These are phyloP conservation scores for Heracleum sosnowskyi DNA, from an alignment of 129 eudicot species.

Conservation along the genomic window DNA sequence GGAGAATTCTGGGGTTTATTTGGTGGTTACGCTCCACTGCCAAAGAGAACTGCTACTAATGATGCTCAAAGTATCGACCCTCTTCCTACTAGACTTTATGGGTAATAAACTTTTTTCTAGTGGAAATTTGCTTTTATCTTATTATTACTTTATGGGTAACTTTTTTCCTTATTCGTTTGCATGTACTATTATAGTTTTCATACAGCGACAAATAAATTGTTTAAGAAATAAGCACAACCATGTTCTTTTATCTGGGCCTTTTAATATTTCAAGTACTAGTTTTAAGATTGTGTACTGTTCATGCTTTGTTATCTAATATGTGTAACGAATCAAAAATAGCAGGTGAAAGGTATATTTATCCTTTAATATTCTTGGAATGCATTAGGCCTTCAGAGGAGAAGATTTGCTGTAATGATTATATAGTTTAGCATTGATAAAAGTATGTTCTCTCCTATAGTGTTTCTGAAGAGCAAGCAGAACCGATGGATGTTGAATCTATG, in stretches of 20 bases:
- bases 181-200: neutral
- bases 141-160: too few species aligned
- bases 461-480: conserved; percentile 56
- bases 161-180: neutral
- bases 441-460: conserved; percentile 37
- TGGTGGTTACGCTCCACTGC: conserved; percentile 97
- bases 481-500: conserved; percentile 46
- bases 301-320: neutral
- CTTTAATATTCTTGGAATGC: neutral
- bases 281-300: neutral
- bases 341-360: neutral
- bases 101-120: conserved; percentile 30
- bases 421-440: neutral
- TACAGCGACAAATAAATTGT: neutral
- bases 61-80: conserved; percentile 31
- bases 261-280: neutral
- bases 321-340: neutral
- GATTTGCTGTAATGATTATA: neutral
- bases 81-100: conserved; percentile 41
- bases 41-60: conserved; percentile 49
- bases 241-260: neutral
- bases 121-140: neutral
- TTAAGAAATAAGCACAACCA: neutral
- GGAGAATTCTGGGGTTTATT: conserved; percentile 94
- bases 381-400: neutral